Conservation (phyloP, 108 stramenopile species). For the Fistulifera solaris region DNA sequence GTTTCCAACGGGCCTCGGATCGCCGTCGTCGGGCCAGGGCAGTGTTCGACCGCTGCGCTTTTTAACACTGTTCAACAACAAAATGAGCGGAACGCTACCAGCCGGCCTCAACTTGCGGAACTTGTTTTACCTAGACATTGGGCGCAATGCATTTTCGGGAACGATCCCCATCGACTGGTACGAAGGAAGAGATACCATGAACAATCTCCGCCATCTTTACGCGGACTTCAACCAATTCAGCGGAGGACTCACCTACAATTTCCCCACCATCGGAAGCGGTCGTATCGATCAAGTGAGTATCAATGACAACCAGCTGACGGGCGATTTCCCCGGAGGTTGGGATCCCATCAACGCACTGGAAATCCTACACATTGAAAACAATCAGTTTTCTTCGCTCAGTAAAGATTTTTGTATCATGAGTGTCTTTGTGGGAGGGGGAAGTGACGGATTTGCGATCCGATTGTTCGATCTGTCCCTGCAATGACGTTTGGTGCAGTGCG, state of each 20-base stretch:
- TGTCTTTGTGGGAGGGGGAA: slow-evolving; percentile 18
- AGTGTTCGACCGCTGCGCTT: slow-evolving; percentile 9
- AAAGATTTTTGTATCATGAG: slow-evolving; percentile 17
- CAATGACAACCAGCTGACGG: slow-evolving; percentile 33
- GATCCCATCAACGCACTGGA: slow-evolving; percentile 10
- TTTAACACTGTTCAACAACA: background rate
- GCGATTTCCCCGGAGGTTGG: slow-evolving; percentile 19
- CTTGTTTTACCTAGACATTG: slow-evolving; percentile 14
- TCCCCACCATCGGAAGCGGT: slow-evolving; percentile 30
- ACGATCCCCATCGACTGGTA: slow-evolving; percentile 22
- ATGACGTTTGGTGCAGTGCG: slow-evolving; percentile 10
- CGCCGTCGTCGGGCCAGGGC: background rate
- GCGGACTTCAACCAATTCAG: slow-evolving; percentile 35
- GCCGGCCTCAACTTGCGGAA: slow-evolving; percentile 1
- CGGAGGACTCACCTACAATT: slow-evolving; percentile 26
- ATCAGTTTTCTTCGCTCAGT: slow-evolving; percentile 15
- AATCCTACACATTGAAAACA: slow-evolving; percentile 17
- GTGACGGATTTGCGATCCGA: slow-evolving; percentile 34
- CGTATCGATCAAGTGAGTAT: slow-evolving; percentile 20
- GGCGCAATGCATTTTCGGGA: slow-evolving; percentile 18
- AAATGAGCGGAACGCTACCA: slow-evolving; percentile 1
- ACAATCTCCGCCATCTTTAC: slow-evolving; percentile 24
- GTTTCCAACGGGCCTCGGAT: slow-evolving; percentile 11
- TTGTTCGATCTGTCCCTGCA: slow-evolving; percentile 34
- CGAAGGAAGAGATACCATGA: slow-evolving; percentile 9